Conservation (phyloP, 2,329 filamentous ascomycete species). For the Pseudocercospora pini-densiflorae region DNA sequence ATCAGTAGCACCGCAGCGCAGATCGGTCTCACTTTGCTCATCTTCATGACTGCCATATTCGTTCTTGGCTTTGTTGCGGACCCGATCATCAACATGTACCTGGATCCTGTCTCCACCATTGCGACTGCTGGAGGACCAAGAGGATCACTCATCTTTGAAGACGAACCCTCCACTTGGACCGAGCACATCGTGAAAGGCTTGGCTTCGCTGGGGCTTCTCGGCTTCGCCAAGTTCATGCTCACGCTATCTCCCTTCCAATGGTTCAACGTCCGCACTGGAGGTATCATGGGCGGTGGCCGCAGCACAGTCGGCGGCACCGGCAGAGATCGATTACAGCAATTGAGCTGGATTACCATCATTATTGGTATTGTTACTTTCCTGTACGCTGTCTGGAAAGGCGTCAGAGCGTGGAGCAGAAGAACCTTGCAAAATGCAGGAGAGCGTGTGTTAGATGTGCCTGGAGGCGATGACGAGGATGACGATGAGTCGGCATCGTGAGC, state of each 20-base stretch:
- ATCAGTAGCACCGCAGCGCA: conserved; percentile 63
- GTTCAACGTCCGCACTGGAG: conserved; percentile 71
- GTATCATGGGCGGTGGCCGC: conserved; percentile 53
- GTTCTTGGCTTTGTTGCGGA: conserved; percentile 89
- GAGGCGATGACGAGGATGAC: conserved; percentile 62
- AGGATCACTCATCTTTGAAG: conserved; percentile 45
- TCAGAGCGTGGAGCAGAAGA: conserved; percentile 72
- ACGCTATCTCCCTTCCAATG: conserved; percentile 76
- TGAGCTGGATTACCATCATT: conserved; percentile 78
- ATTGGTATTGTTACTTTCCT: conserved; percentile 82
- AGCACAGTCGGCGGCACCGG: conserved; percentile 60
- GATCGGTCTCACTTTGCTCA: conserved; percentile 69
- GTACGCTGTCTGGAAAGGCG: conserved; percentile 81
- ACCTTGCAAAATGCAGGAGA: conserved; percentile 79
- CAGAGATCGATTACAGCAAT: conserved; percentile 74
- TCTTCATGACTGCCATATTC: conserved; percentile 76
- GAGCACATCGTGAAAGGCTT: conserved; percentile 89
- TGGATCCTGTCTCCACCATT: conserved; percentile 67
- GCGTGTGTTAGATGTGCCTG: conserved; percentile 79
- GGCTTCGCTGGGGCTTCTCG: conserved; percentile 84
- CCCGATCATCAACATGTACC: conserved; percentile 85
- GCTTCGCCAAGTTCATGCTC: conserved; percentile 80
- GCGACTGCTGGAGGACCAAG: conserved; percentile 37
- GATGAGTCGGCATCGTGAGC: conserved; percentile 37
- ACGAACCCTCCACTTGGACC: conserved; percentile 67